Percentiles rank a stretch among this genome's conserved stretches.
These are phyloP conservation scores for Candida smagusa DNA, from an alignment of 1,139 yeast species.

Conservation along the genomic window DNA sequence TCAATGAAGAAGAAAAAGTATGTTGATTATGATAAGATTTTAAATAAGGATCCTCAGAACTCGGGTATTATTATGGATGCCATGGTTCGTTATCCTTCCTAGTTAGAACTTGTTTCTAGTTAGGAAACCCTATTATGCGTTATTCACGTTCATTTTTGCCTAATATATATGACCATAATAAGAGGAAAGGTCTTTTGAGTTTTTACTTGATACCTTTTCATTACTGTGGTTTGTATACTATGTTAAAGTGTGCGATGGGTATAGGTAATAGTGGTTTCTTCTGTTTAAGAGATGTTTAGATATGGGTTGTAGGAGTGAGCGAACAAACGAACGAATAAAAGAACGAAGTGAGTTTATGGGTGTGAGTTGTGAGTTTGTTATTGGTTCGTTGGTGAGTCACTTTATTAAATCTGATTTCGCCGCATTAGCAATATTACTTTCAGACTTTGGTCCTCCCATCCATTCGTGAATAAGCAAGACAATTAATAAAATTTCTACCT, in stretches of 20 bases:
- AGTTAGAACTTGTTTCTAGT: slow-evolving; percentile 18
- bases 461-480: too few relatives aligned
- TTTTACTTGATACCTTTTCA: slow-evolving; percentile 11
- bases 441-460: too few relatives aligned
- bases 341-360: not conserved
- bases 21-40: slow-evolving; percentile 19
- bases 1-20: slow-evolving; percentile 30
- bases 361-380: too few relatives aligned
- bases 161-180: slow-evolving; percentile 17
- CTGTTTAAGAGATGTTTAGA: not conserved
- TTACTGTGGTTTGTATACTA: slow-evolving; percentile 19
- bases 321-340: not conserved
- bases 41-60: slow-evolving; percentile 18
- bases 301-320: not conserved
- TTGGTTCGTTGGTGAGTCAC: too few relatives aligned
- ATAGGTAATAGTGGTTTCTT: slow-evolving; percentile 10
- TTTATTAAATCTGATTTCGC: too few relatives aligned
- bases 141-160: slow-evolving; percentile 17
- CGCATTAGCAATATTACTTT: too few relatives aligned
- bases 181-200: slow-evolving; percentile 13
- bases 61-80: slow-evolving; percentile 36
- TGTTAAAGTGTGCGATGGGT: slow-evolving; percentile 16
- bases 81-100: slow-evolving; percentile 33
- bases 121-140: slow-evolving; percentile 10
- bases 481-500: too few relatives aligned